Percentiles rank a stretch among this genome's conserved stretches.
These are phyloP conservation scores for Cryptosporidium sp. DNA, from an alignment of 169 alveolate genomes.

Conservation along the genomic window DNA sequence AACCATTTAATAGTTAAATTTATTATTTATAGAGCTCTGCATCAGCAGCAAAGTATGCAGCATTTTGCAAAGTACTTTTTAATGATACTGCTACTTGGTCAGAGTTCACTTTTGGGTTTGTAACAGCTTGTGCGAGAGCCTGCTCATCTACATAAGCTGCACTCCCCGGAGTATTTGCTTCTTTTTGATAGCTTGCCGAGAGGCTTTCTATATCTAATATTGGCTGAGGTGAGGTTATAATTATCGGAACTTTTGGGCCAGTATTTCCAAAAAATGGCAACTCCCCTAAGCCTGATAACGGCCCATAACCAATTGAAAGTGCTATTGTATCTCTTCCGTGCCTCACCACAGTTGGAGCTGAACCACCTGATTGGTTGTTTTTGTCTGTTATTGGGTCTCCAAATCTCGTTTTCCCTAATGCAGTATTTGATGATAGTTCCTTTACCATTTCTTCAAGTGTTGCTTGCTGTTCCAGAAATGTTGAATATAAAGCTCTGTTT, in stretches of 20 bases:
- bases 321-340: constrained; percentile 75
- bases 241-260: constrained; percentile 74
- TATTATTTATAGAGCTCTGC: constrained; percentile 55
- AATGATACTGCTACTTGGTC: constrained; percentile 69
- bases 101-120: constrained; percentile 66
- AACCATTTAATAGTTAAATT: neutral
- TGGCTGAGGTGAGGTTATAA: constrained; percentile 75
- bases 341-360: constrained; percentile 65
- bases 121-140: constrained; percentile 73
- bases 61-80: constrained; percentile 58
- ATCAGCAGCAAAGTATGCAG: constrained; percentile 74
- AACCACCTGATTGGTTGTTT: constrained; percentile 4
- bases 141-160: constrained; percentile 70
- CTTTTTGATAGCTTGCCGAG: constrained; percentile 69
- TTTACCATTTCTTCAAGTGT: constrained; percentile 64
- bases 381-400: constrained; percentile 27
- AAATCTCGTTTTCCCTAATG: constrained; percentile 36
- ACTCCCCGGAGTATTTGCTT: constrained; percentile 73
- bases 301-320: constrained; percentile 70
- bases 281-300: constrained; percentile 55
- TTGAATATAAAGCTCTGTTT: constrained; percentile 45
- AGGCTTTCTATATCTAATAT: constrained; percentile 68
- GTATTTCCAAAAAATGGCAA: constrained; percentile 75
- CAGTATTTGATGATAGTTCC: constrained; percentile 59
- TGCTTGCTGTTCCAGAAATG: constrained; percentile 59